These are phyloP conservation scores for Juncus effusus DNA, from an alignment of 176 grass and related monocot genomes.

Conservation along the genomic window DNA sequence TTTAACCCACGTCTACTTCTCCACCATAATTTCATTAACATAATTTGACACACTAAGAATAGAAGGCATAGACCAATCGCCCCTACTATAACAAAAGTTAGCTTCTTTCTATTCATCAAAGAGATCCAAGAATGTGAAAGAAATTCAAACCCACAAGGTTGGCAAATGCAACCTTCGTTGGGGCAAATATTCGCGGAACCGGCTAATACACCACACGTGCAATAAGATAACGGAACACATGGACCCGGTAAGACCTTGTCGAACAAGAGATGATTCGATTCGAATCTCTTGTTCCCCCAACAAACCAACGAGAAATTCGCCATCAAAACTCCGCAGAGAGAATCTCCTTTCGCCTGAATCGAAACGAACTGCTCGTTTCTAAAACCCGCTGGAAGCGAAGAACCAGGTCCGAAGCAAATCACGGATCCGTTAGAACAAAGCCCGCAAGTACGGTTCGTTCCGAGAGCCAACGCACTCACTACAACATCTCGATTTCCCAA, in stretches of 20 bases:
- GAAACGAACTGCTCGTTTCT: conserved; percentile 40
- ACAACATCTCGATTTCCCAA: conserved; percentile 10
- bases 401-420: conserved; percentile 52
- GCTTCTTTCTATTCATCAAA: conserved; percentile 4
- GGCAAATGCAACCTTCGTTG: conserved; percentile 37
- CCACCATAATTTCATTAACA: conserved; percentile 14
- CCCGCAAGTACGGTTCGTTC: conserved; percentile 41
- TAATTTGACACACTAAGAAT: conserved; percentile 18
- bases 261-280: conserved; percentile 49
- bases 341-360: conserved; percentile 39
- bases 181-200: conserved; percentile 60
- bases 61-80: conserved; percentile 18
- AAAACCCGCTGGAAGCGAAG: conserved; percentile 22
- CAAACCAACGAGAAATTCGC: conserved; percentile 77
- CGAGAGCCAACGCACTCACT: conserved; percentile 50
- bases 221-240: conserved; percentile 37
- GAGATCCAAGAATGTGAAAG: conserved; percentile 2
- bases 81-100: conserved; percentile 28
- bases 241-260: conserved; percentile 57
- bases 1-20: conserved; percentile 20
- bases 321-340: conserved; percentile 67
- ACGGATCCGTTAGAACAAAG: conserved; percentile 51
- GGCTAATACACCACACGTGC: conserved; percentile 56
- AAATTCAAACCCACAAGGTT: conserved; percentile 49
- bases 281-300: conserved; percentile 54